A percentile compares a stretch with the other conserved stretches of the same genome.
phyloP scores from a whole-genome alignment of 2,329 filamentous ascomycete genomes.

The Cryphonectria parasitica region DNA sequence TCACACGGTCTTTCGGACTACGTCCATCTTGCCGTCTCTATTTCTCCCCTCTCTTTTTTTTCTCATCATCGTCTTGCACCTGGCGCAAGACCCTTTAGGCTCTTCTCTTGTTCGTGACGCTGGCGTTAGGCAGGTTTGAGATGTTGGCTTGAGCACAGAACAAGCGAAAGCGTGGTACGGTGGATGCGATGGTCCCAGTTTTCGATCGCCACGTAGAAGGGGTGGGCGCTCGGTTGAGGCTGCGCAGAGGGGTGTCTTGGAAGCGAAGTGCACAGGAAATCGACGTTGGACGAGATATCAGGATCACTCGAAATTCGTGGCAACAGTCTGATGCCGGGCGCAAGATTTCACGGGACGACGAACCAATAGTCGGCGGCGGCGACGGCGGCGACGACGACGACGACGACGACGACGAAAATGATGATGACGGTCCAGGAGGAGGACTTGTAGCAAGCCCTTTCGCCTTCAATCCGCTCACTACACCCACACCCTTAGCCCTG shows the following conservation, averaged over 20 bases:
- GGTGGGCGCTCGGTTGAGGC: neutral
- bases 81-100: neutral
- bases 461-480: neutral
- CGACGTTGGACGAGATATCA: neutral
- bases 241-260: conserved; percentile 9
- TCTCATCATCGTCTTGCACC: neutral
- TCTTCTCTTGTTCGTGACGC: conserved; percentile 21
- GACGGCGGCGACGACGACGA: conserved; percentile 16
- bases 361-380: neutral
- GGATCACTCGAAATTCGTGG: neutral
- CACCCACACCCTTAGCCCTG: neutral
- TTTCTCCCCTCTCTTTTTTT: neutral
- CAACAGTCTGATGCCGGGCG: neutral
- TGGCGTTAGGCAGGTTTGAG: conserved; percentile 25
- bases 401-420: neutral
- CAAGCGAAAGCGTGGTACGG: conserved; percentile 18
- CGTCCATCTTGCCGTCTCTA: neutral
- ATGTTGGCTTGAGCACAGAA: conserved; percentile 26
- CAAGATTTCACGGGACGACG: conserved; percentile 17
- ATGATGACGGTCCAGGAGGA: neutral
- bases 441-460: neutral
- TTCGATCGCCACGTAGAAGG: conserved; percentile 17
- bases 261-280: conserved; percentile 11
- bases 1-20: conserved; percentile 1
- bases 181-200: conserved; percentile 28